Evolutionary conservation across 495 filamentous ascomycete genomes (phyloP), one percentile per base, ranked within the genome.

Genomic region (Podospora appendiculata): DNA sequence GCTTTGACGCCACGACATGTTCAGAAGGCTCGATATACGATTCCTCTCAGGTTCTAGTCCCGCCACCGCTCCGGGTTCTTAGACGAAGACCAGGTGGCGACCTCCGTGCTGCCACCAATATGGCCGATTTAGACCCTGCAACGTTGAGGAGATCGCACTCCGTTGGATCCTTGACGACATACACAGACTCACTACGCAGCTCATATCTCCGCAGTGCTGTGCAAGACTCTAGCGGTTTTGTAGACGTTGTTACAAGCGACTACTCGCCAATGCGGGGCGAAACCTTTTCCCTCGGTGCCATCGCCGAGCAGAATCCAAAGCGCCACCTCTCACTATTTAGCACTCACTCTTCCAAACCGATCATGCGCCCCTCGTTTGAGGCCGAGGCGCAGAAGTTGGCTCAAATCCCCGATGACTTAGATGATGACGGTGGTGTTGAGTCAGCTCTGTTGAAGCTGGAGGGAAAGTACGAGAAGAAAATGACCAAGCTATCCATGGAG

Each of bases 391-490:
- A 89, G 46, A 86, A 88, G 58, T 83, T 98, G 55, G 89, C 91
- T 8, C 82, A 86, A 51, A 87, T 98, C 18, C 89, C 91, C 0
- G 94, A 99, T 63, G 88, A 92, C 53, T 55, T 68, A 18, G 77
- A 84, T 49, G 87, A 88, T 50, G 89, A 93, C 66, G 92, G 91
- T n/a, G 91, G 92, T 16, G 80, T 96, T 45, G 93, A 96, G 62
- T 89, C 91, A 12, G 90, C 93, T 6, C 62, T 99, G 55, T 69
- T 92, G 55, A 97, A 96, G 59, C 78, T 99, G 4, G 94, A 99
- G 72, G 93, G 93, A 6, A 90, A 86, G 59, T 94, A 82, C 68
- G 75, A 84, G 56, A 85, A 74, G 59, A 70, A 63, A 51, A 59
- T 60, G n/a, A 45, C 56, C 52, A 69, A 65, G 54, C 58, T 70